Percentiles rank a stretch among this genome's conserved stretches.
phyloP scores from a whole-genome alignment of 1,284 basidiomycete species.

The Naganishia liquefaciens region DNA sequence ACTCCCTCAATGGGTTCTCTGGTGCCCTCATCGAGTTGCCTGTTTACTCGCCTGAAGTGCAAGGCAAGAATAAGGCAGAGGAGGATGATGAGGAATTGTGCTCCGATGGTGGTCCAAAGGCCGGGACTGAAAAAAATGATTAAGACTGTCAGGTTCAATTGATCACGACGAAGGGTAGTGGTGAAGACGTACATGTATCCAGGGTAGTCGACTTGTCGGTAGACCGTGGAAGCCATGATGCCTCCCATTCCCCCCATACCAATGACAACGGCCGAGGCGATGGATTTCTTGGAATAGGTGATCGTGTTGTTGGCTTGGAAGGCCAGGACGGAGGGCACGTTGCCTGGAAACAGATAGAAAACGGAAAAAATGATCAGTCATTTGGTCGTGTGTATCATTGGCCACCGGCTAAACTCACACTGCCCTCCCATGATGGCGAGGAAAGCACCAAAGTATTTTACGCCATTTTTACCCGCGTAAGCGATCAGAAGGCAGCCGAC shows the following conservation, averaged over 20 bases:
- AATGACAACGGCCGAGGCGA: slow-evolving; percentile 51
- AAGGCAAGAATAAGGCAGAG: slow-evolving; percentile 35
- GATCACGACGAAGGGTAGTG: neutral
- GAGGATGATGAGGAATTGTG: slow-evolving; percentile 41
- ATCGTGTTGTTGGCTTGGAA: slow-evolving; percentile 55
- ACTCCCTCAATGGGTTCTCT: slow-evolving; percentile 28
- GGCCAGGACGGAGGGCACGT: slow-evolving; percentile 45
- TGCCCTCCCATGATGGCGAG: slow-evolving; percentile 49
- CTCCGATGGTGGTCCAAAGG: slow-evolving; percentile 39
- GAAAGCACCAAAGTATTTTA: slow-evolving; percentile 54
- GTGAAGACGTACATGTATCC: slow-evolving; percentile 33
- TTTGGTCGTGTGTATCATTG: neutral
- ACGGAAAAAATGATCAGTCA: neutral
- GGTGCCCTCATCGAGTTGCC: slow-evolving; percentile 26
- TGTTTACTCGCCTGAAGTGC: slow-evolving; percentile 23
- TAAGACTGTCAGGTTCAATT: slow-evolving; percentile 26
- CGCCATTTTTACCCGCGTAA: slow-evolving; percentile 43
- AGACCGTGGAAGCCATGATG: slow-evolving; percentile 51
- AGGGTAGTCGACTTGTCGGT: slow-evolving; percentile 42
- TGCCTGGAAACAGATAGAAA: slow-evolving; percentile 32
- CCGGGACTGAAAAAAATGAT: slow-evolving; percentile 28
- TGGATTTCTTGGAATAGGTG: slow-evolving; percentile 50
- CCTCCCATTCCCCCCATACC: slow-evolving; percentile 55
- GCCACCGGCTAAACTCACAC: slow-evolving; percentile 17
- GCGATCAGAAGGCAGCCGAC: slow-evolving; percentile 51